These are phyloP conservation scores for Microbotryomycetes sp. DNA, from an alignment of 1,284 basidiomycete species.

Conservation along the genomic window DNA sequence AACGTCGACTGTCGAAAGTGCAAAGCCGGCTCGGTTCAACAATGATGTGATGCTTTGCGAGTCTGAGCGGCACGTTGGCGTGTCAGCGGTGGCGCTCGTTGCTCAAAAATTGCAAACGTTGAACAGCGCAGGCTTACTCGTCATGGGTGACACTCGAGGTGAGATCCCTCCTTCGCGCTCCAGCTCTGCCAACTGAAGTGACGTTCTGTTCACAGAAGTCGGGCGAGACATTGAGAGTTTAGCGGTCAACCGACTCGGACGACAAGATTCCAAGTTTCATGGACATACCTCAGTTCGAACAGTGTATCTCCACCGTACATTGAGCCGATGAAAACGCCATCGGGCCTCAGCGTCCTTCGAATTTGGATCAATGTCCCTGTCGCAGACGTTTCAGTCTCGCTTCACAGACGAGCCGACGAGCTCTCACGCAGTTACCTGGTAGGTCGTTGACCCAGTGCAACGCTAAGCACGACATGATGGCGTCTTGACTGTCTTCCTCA, in stretches of 20 bases:
- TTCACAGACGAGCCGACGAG: no score
- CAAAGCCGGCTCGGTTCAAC: slow-evolving; percentile 86
- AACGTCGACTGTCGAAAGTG: slow-evolving; percentile 86
- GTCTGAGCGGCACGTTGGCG: no score
- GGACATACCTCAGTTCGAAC: slow-evolving; percentile 74
- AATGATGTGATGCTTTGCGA: slow-evolving; percentile 63
- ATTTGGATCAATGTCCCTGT: slow-evolving; percentile 84
- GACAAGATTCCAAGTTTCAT: neutral
- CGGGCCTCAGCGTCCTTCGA: slow-evolving; percentile 74
- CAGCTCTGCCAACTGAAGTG: slow-evolving; percentile 87
- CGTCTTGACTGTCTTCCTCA: slow-evolving; percentile 72
- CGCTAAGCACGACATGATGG: slow-evolving; percentile 81
- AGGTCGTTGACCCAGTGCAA: slow-evolving; percentile 99
- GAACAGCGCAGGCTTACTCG: slow-evolving; percentile 60
- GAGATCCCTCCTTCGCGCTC: slow-evolving; percentile 95
- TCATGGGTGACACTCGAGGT: slow-evolving; percentile 94
- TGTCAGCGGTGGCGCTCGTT: no score
- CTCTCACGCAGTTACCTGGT: slow-evolving; percentile 66
- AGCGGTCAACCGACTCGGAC: neutral
- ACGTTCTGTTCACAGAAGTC: slow-evolving; percentile 52
- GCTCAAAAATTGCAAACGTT: no score
- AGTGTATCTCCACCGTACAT: slow-evolving; percentile 94
- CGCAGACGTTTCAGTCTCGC: no score
- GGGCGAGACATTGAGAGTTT: no score
- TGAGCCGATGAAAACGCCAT: slow-evolving; percentile 90